Evolutionary conservation across 2,329 filamentous ascomycete genomes (phyloP), one percentile per base, ranked within the genome.

Genomic region (Plenodomus biglobosus): DNA sequence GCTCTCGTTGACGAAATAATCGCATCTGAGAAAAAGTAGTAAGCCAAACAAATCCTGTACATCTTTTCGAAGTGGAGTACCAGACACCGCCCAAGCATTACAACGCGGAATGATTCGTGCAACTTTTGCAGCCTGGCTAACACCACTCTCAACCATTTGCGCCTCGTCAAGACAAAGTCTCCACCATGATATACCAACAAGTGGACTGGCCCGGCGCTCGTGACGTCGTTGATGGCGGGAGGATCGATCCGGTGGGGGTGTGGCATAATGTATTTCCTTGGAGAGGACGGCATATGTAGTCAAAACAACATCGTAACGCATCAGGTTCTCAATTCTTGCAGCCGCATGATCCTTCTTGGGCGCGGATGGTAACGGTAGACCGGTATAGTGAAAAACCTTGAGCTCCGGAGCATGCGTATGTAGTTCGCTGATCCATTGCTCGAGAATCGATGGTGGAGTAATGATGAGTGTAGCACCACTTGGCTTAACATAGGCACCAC

Each of bases 81-180:
- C 94, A 0, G 90, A 92, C 35, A 99, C 85, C 13, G 87, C 91
- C 94, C 94, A 97, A 2, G 90, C 86, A 72, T 96, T 92, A 55
- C 88, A 74, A 21, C 94, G 82, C 38, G 92, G 91, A 52, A 99
- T 86, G 20, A 87, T 76, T 35, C 85, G 83, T 30, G 91, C 91
- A 13, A 96, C 85, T 39, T 80, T 83, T 1, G 94, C 92, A 21
- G 92, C 89, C 58, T 90, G 86, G 60, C 85, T 92, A 3, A 95
- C 85, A 27, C 91, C 90, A 56, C 84, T 92, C 67, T 97, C 92
- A 36, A 97, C 85, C 87, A 96, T 95, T 65, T 99, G 94, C 0
- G 92, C 75, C 86, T 91, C 83, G 57, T 85, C 83, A 20, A 85
- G 74, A 60, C 81, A 84, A 1, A 95, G 83, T 36, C 92, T 81